Conservation (phyloP, 495 filamentous ascomycete species). For the Hypoxylon perforatum region DNA sequence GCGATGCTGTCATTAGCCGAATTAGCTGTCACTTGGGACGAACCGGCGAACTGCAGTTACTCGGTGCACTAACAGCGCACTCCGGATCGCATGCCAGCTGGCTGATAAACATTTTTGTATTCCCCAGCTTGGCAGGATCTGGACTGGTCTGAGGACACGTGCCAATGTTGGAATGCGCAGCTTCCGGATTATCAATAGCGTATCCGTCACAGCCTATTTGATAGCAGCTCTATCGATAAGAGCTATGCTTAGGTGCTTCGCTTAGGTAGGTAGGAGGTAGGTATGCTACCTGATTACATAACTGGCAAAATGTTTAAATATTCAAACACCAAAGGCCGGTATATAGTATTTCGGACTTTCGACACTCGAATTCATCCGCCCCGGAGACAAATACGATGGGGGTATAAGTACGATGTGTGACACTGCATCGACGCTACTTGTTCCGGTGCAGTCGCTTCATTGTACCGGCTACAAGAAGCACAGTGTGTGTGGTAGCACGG, state of each 20-base stretch:
- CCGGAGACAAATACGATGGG: too few species aligned
- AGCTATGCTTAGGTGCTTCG: not conserved
- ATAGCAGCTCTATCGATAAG: constrained; percentile 15
- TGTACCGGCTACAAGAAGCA: constrained; percentile 16
- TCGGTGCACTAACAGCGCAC: constrained; percentile 33
- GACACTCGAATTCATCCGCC: too few species aligned
- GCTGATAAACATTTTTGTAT: constrained; percentile 26
- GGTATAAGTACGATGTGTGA: too few species aligned
- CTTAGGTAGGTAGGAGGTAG: too few species aligned
- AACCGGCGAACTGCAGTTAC: constrained; percentile 9
- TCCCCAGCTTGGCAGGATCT: constrained; percentile 10
- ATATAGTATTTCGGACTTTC: too few species aligned
- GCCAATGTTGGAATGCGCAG: constrained; percentile 33
- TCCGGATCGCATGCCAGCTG: not conserved
- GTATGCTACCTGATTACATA: not conserved
- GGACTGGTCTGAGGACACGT: constrained; percentile 46
- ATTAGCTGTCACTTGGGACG: not conserved
- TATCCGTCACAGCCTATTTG: not conserved
- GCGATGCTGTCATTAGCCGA: constrained; percentile 19
- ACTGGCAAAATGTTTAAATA: too few species aligned
- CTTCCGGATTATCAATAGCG: not conserved
- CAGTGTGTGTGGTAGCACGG: constrained; percentile 8
- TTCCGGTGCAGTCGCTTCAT: not conserved
- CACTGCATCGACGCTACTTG: not conserved
- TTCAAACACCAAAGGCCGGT: too few species aligned